Conservation (phyloP, 2,329 filamentous ascomycete species). For the Fusarium torreyae region DNA sequence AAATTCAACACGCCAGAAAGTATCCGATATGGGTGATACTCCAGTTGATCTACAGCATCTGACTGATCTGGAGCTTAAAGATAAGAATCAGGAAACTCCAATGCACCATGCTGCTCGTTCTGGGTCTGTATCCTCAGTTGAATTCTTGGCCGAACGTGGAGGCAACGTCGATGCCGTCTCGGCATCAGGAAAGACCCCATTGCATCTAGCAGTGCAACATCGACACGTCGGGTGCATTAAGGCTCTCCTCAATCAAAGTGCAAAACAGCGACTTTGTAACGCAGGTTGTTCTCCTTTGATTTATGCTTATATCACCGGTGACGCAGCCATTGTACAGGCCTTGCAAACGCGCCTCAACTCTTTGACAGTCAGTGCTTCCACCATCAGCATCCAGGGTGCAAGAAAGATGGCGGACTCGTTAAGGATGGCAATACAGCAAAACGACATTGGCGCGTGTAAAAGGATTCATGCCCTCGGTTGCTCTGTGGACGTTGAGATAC, state of each 20-base stretch:
- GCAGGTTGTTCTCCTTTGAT: neutral
- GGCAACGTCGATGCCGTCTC: slow-evolving; percentile 2
- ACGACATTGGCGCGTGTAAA: neutral
- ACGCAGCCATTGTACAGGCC: neutral
- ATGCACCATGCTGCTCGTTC: slow-evolving; percentile 13
- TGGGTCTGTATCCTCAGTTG: neutral
- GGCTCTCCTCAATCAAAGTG: neutral
- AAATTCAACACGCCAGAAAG: neutral
- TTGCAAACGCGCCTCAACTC: neutral
- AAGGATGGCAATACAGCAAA: neutral
- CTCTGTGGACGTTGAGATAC: neutral
- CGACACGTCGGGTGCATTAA: neutral
- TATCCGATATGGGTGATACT: neutral
- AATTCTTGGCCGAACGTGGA: neutral
- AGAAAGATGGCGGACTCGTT: neutral
- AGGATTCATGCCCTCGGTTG: neutral
- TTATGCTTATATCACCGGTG: neutral
- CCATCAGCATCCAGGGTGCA: accelerated
- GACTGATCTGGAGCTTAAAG: neutral
- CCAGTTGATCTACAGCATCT: neutral
- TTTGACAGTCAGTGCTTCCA: too few relatives aligned
- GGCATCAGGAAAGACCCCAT: neutral
- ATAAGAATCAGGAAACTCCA: neutral
- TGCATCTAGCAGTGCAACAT: neutral
- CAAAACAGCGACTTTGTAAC: neutral